Evolutionary conservation across 495 filamentous ascomycete species (phyloP).

Genomic region (Corynascus novoguineensis): DNA sequence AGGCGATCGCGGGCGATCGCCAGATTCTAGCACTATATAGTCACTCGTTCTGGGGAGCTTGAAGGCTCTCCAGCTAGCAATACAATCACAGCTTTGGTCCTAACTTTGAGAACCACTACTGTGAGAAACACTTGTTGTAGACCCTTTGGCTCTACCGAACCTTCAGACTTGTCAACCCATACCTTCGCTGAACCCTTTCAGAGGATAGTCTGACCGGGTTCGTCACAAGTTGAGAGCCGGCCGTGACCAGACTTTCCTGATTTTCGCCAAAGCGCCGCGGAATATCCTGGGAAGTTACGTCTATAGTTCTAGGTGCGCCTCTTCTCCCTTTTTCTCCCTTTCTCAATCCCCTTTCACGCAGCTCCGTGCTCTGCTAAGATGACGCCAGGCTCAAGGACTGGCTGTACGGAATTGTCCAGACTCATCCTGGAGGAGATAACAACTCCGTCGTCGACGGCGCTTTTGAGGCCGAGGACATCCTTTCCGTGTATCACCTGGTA

Average conservation of each 20-base stretch:
- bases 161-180: too few relatives aligned
- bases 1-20: too few relatives aligned
- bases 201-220: too few relatives aligned
- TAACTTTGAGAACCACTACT: too few relatives aligned
- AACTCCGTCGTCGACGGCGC: background rate
- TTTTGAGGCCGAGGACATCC: background rate
- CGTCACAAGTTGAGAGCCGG: background rate
- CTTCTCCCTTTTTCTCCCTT: background rate
- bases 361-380: background rate
- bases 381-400: background rate
- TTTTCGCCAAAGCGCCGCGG: background rate
- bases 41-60: too few relatives aligned
- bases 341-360: background rate
- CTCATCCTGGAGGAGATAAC: background rate
- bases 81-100: too few relatives aligned
- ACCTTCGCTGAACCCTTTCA: too few relatives aligned
- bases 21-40: too few relatives aligned
- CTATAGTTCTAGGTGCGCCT: background rate
- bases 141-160: too few relatives aligned
- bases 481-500: background rate
- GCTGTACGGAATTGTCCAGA: background rate
- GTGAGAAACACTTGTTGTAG: too few relatives aligned
- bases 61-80: too few relatives aligned
- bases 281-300: background rate
- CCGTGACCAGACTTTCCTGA: background rate